Evolutionary conservation across 2,329 filamentous ascomycete genomes (phyloP).

Genomic region (Fusarium sp.): DNA sequence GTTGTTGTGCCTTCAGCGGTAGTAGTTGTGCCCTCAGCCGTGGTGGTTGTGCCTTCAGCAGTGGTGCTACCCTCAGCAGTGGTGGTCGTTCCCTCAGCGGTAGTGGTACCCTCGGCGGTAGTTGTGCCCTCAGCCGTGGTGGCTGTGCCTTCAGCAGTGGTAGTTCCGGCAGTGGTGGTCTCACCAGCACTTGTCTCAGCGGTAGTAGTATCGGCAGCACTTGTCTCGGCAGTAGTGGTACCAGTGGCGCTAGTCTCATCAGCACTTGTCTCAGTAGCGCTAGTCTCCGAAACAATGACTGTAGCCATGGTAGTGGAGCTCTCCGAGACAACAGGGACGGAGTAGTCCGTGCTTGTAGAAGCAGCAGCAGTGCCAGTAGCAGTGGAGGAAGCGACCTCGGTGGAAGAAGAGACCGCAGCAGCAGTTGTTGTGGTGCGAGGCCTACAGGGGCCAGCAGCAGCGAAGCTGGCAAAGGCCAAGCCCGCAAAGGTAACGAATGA

Average conservation of each 20-base stretch:
- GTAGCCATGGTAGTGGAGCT: not conserved
- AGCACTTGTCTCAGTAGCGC: not conserved
- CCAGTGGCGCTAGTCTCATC: not conserved
- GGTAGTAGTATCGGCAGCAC: not conserved
- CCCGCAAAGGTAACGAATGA: not conserved
- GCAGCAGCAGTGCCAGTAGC: not conserved
- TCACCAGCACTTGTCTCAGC: not conserved
- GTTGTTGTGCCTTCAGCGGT: not conserved
- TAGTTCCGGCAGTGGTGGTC: not conserved
- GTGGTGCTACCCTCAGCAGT: not conserved
- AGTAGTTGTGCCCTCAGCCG: not conserved
- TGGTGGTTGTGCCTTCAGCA: not conserved
- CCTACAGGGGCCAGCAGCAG: not conserved
- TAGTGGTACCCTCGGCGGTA: fast-evolving
- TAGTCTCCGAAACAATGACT: not conserved
- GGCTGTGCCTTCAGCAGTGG: not conserved
- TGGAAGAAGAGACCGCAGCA: not conserved
- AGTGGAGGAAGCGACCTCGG: not conserved
- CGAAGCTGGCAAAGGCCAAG: not conserved
- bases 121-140: not conserved
- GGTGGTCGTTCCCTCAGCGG: fast-evolving
- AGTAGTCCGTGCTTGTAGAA: not conserved
- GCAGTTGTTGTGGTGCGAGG: not conserved
- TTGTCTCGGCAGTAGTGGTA: not conserved
- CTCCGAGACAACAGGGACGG: not conserved